Conservation (phyloP, 1,284 basidiomycete species). For the Trichosporon asahii region DNA sequence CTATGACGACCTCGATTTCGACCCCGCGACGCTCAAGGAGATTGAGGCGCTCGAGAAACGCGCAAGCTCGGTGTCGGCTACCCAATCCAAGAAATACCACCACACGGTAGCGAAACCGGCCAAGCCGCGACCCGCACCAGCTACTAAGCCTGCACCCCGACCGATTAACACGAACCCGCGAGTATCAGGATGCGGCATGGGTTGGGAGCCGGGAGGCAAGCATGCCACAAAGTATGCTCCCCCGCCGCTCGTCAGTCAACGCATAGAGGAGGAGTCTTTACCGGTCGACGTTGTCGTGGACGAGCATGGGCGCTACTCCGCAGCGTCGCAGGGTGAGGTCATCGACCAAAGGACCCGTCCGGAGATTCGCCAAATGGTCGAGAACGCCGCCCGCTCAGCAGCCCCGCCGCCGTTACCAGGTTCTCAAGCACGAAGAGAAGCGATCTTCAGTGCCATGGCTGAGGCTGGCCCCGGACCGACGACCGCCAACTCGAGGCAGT, state of each 20-base stretch:
- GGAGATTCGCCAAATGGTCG: slow-evolving; percentile 22
- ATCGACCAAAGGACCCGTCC: slow-evolving; percentile 29
- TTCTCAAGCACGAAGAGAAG: slow-evolving; percentile 21
- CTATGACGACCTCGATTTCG: slow-evolving; percentile 36
- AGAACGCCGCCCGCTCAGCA: slow-evolving; percentile 1
- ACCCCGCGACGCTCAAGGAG: slow-evolving; percentile 33
- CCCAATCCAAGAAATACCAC: slow-evolving; percentile 25
- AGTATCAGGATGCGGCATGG: slow-evolving; percentile 33
- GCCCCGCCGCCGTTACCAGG: slow-evolving; percentile 12
- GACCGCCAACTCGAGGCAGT: slow-evolving; percentile 1
- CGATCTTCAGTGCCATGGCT: slow-evolving; percentile 13
- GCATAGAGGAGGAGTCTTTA: slow-evolving; percentile 16
- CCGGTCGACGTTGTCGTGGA: slow-evolving; percentile 33
- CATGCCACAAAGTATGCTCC: neutral
- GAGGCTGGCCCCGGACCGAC: slow-evolving; percentile 2
- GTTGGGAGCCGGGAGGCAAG: slow-evolving; percentile 44
- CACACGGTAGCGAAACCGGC: slow-evolving; percentile 34
- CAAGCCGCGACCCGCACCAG: slow-evolving; percentile 8
- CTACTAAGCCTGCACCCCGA: slow-evolving; percentile 22
- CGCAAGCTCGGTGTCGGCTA: slow-evolving; percentile 28
- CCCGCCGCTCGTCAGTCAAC: neutral
- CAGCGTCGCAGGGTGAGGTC: slow-evolving; percentile 27
- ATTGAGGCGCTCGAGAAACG: slow-evolving; percentile 34
- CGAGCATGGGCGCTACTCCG: slow-evolving; percentile 33
- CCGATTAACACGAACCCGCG: slow-evolving; percentile 44